phyloP scores from a whole-genome alignment of 306 rosid species.

The Acacia melanoxylon region DNA sequence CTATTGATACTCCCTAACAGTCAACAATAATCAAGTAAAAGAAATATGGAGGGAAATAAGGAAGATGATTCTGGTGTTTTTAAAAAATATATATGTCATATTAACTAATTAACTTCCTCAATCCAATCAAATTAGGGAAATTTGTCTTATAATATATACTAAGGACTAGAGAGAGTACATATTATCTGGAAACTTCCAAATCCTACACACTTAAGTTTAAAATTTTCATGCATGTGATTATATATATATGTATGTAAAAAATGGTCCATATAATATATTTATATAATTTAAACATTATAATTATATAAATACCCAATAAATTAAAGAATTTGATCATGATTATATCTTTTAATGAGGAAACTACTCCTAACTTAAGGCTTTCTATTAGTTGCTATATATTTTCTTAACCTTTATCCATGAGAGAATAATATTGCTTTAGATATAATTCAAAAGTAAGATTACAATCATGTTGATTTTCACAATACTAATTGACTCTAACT shows the following conservation, averaged over 20 bases:
- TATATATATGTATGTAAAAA: background rate
- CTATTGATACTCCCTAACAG: too few relatives aligned
- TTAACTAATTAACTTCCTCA: too few relatives aligned
- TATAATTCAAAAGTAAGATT: background rate
- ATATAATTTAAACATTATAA: background rate
- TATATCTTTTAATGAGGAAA: background rate
- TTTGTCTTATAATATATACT: too few relatives aligned
- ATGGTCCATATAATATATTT: background rate
- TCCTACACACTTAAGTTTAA: background rate
- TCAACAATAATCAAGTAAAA: too few relatives aligned
- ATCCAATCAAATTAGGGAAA: too few relatives aligned
- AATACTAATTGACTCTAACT: background rate
- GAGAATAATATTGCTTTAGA: background rate
- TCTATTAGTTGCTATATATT: background rate
- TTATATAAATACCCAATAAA: background rate
- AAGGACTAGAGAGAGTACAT: too few relatives aligned
- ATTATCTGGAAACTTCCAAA: too few relatives aligned
- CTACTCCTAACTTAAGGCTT: background rate
- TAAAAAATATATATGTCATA: too few relatives aligned
- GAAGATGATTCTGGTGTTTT: too few relatives aligned
- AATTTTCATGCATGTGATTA: background rate
- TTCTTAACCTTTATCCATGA: background rate
- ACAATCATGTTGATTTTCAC: background rate
- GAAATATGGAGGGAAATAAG: too few relatives aligned
- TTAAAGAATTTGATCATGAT: background rate